Conservation (phyloP, 805 yeast genomes). For the Metschnikowia cubensis region DNA sequence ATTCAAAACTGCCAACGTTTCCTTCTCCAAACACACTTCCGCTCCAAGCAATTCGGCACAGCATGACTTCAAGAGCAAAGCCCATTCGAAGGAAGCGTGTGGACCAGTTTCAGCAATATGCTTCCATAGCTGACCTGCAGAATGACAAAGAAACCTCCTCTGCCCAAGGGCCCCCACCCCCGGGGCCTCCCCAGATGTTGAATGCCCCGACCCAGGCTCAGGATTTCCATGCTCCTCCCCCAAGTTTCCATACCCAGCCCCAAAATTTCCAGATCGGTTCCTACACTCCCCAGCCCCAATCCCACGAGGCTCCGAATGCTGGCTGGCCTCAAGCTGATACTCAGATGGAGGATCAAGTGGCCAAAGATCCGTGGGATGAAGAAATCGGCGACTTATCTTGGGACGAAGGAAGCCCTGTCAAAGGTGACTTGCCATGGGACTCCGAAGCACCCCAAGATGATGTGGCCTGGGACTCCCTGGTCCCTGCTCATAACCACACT, state of each 20-base stretch:
- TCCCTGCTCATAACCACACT: neutral
- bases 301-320: neutral
- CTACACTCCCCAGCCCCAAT: too few species aligned
- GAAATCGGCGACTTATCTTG: conserved; percentile 16
- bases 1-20: conserved; percentile 1
- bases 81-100: conserved; percentile 12
- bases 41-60: neutral
- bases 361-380: conserved; percentile 16
- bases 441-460: neutral
- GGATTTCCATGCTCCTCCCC: neutral
- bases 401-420: conserved; percentile 13
- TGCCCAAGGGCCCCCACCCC: neutral
- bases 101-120: conserved; percentile 17
- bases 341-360: neutral
- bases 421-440: conserved; percentile 2
- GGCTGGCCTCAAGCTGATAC: neutral
- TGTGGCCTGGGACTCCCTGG: neutral
- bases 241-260: neutral
- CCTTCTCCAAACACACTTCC: conserved; percentile 1
- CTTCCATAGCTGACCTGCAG: conserved; percentile 4
- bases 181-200: neutral
- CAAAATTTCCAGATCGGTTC: neutral
- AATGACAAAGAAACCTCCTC: neutral
- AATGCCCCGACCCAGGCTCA: neutral
- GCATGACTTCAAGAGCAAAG: conserved; percentile 13